Evolutionary conservation across 179 eudicot genomes (phyloP).

Genomic region (Vitellaria paradoxa): DNA sequence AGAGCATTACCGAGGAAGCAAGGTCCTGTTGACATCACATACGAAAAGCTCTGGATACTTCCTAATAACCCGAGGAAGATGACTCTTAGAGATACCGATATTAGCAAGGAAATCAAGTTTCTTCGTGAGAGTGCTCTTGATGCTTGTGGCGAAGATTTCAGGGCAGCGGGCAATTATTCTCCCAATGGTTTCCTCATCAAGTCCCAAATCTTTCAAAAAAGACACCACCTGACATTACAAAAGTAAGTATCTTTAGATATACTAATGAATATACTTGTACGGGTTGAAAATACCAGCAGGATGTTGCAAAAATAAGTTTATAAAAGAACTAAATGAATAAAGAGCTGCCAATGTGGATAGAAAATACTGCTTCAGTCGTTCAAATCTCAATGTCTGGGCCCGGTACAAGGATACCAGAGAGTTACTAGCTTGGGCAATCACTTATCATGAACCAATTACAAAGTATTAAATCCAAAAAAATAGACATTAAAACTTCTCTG

Average conservation of each 20-base stretch:
- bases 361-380: not conserved
- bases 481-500: not conserved
- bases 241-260: not conserved
- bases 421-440: not conserved
- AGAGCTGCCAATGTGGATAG: constrained; percentile 1
- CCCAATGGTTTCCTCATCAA: constrained; percentile 47
- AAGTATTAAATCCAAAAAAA: not conserved
- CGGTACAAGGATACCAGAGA: not conserved
- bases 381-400: not conserved
- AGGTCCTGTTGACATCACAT: constrained; percentile 50
- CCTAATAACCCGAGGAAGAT: constrained; percentile 68
- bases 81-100: constrained; percentile 48
- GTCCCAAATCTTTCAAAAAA: constrained; percentile 60
- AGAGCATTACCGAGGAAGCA: constrained; percentile 63
- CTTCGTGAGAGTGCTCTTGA: constrained; percentile 49
- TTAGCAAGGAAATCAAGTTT: constrained; percentile 60
- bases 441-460: not conserved
- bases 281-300: too few species aligned
- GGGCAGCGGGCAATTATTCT: constrained; percentile 70
- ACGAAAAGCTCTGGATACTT: constrained; percentile 82
- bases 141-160: constrained; percentile 61
- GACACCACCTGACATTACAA: constrained; percentile 54
- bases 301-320: too few species aligned
- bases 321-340: not conserved
- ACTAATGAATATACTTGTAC: too few species aligned